Conservation (phyloP, 331 rosid genomes). For the Arachis monticola region DNA sequence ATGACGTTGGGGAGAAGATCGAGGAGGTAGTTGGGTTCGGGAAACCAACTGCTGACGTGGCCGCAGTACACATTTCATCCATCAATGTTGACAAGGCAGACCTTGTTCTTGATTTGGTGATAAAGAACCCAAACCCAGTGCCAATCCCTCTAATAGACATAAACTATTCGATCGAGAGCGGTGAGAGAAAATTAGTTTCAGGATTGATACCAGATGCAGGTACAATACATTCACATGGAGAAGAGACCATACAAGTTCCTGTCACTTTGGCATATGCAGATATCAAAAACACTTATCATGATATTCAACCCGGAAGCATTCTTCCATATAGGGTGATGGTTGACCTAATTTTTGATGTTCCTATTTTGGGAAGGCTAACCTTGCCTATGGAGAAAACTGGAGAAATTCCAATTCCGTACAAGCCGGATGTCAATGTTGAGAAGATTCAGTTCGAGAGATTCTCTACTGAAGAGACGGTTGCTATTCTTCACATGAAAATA, state of each 20-base stretch:
- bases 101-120: slow-evolving; percentile 70
- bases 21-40: slow-evolving; percentile 76
- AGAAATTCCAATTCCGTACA: slow-evolving; percentile 83
- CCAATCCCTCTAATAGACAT: slow-evolving; percentile 84
- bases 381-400: slow-evolving; percentile 85
- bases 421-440: slow-evolving; percentile 77
- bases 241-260: slow-evolving; percentile 76
- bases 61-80: slow-evolving; percentile 61
- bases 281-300: slow-evolving; percentile 64
- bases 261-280: slow-evolving; percentile 68
- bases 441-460: slow-evolving; percentile 65
- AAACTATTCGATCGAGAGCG: slow-evolving; percentile 74
- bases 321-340: slow-evolving; percentile 75
- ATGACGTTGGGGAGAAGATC: slow-evolving; percentile 78
- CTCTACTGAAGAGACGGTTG: slow-evolving; percentile 80
- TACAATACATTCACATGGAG: slow-evolving; percentile 75
- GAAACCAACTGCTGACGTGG: slow-evolving; percentile 80
- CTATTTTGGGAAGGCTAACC: slow-evolving; percentile 72
- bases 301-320: slow-evolving; percentile 69
- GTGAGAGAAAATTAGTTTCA: slow-evolving; percentile 78
- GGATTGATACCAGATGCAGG: slow-evolving; percentile 91
- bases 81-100: slow-evolving; percentile 74
- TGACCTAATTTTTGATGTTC: slow-evolving; percentile 78
- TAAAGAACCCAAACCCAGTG: slow-evolving; percentile 80
- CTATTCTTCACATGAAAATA: slow-evolving; percentile 69